phyloP scores from a whole-genome alignment of 495 filamentous ascomycete species.

The Halenospora varia region DNA sequence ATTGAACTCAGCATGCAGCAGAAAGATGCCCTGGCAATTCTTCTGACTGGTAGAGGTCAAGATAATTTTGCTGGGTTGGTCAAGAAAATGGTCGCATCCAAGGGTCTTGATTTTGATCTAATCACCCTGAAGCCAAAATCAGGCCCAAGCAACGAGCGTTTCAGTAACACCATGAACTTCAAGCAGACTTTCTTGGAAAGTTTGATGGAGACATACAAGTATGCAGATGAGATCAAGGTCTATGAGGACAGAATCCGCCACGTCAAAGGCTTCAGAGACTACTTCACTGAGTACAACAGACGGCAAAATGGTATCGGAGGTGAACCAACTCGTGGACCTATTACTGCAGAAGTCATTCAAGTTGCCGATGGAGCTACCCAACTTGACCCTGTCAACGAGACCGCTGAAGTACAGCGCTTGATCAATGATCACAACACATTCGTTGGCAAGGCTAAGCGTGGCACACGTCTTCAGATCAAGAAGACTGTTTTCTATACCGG shows the following conservation, averaged over 20 bases:
- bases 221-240: slow-evolving; percentile 74
- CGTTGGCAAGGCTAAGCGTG: slow-evolving; percentile 30
- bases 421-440: slow-evolving; percentile 78
- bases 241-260: slow-evolving; percentile 60
- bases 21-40: slow-evolving; percentile 78
- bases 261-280: slow-evolving; percentile 77
- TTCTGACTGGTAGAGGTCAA: slow-evolving; percentile 87
- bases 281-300: slow-evolving; percentile 69
- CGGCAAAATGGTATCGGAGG: slow-evolving; percentile 31
- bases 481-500: slow-evolving; percentile 92
- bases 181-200: slow-evolving; percentile 80
- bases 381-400: slow-evolving; percentile 81
- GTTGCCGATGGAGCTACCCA: slow-evolving; percentile 70
- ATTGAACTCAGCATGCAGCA: slow-evolving; percentile 81
- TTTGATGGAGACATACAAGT: slow-evolving; percentile 75
- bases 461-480: slow-evolving; percentile 61
- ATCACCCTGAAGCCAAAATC: slow-evolving; percentile 83
- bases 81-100: slow-evolving; percentile 76
- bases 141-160: slow-evolving; percentile 71
- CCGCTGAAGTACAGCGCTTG: slow-evolving; percentile 81
- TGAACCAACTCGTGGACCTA: slow-evolving; percentile 47
- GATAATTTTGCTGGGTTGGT: slow-evolving; percentile 71
- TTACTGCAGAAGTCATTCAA: slow-evolving; percentile 78
- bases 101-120: slow-evolving; percentile 80
- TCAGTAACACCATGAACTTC: slow-evolving; percentile 76